Conservation (phyloP, 305 asterid genomes). For the Plantago lanceolata region DNA sequence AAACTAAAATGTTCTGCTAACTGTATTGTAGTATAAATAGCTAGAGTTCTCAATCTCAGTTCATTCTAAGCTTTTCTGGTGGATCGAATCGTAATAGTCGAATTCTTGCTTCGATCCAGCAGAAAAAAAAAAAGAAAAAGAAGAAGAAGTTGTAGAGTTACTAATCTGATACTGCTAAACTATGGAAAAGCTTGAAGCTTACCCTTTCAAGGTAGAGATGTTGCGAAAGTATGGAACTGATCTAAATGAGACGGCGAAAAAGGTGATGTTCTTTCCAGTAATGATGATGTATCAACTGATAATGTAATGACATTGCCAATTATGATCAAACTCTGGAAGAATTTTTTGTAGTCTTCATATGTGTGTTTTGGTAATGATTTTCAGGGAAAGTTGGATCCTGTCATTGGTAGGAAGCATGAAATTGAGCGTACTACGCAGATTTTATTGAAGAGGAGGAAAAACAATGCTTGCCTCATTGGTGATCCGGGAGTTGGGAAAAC, state of each 20-base stretch:
- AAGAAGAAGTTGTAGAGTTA: too few relatives aligned
- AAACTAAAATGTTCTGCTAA: too few relatives aligned
- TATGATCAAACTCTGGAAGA: not conserved
- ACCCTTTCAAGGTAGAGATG: not conserved
- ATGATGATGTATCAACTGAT: not conserved
- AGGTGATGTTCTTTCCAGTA: not conserved
- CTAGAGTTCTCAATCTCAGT: not conserved
- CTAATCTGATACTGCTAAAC: not conserved
- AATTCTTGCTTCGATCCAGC: too few relatives aligned
- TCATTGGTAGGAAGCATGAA: slow-evolving; percentile 85
- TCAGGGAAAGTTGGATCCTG: slow-evolving; percentile 96
- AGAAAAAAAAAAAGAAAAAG: too few relatives aligned
- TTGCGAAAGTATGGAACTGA: not conserved
- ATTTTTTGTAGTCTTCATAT: not conserved
- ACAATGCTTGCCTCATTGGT: slow-evolving; percentile 96
- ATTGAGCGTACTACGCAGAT: slow-evolving; percentile 94
- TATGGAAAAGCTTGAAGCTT: not conserved
- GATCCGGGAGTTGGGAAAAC: slow-evolving; percentile 99
- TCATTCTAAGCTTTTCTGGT: not conserved
- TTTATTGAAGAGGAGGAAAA: slow-evolving; percentile 84
- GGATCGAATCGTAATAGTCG: not conserved
- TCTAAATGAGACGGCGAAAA: not conserved
- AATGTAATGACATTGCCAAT: not conserved
- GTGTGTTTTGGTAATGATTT: not conserved
- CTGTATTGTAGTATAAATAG: not conserved